phyloP scores from a whole-genome alignment of 495 filamentous ascomycete species.

The Penicillium ochrochloron region DNA sequence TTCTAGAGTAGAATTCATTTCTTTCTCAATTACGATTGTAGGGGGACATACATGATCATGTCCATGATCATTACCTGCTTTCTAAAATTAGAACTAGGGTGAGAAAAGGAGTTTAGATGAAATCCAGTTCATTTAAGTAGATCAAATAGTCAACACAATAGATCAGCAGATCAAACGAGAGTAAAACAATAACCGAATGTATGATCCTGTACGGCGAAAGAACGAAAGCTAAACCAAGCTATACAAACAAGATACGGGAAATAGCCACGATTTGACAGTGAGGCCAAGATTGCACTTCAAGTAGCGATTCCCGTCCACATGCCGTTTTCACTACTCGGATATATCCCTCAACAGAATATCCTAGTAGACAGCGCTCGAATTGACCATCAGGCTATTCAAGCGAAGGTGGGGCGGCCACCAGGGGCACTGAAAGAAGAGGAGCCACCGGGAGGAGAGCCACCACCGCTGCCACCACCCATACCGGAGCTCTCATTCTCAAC shows the following conservation, averaged over 20 bases:
- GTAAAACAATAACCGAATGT: background rate
- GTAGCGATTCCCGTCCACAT: background rate
- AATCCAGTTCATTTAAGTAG: background rate
- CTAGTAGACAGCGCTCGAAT: background rate
- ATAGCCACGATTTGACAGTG: background rate
- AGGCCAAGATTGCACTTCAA: background rate
- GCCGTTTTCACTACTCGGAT: background rate
- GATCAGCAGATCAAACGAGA: background rate
- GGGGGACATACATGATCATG: too few relatives aligned
- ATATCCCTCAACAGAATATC: background rate
- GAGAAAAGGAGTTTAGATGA: background rate
- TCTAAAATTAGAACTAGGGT: too few relatives aligned
- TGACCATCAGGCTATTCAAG: slow-evolving; percentile 1
- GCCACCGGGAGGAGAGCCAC: slow-evolving; percentile 21
- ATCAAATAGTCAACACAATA: background rate
- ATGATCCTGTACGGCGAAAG: background rate
- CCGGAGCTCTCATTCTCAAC: slow-evolving; percentile 39
- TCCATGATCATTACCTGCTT: background rate
- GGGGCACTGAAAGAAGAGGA: slow-evolving; percentile 10
- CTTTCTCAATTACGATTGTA: too few relatives aligned
- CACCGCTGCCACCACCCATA: slow-evolving; percentile 16
- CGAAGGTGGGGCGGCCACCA: background rate
- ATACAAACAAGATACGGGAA: background rate
- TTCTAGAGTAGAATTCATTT: too few relatives aligned
- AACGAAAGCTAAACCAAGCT: background rate